Percentiles rank a stretch among this genome's conserved stretches.
Evolutionary conservation across 2,329 filamentous ascomycete genomes (phyloP).

Genomic region (Podosphaera leucotricha): DNA sequence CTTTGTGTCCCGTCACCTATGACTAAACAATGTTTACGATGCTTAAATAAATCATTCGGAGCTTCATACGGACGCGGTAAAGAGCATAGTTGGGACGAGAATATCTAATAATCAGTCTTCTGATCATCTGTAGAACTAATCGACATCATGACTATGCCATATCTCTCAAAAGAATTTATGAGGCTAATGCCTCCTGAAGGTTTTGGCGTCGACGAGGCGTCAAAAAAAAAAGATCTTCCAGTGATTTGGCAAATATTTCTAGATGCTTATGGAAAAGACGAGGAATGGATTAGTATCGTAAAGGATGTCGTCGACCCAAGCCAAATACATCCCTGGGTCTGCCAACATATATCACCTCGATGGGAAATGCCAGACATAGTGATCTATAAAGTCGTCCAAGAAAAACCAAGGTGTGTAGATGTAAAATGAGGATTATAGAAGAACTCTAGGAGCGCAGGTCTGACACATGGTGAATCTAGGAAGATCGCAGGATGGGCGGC

Average conservation of each 20-base stretch:
- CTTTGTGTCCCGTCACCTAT: no score
- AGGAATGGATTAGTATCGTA: constrained; percentile 4
- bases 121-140: no score
- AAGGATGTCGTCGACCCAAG: constrained; percentile 3
- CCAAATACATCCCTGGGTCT: constrained; percentile 7
- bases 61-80: no score
- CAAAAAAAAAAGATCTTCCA: constrained; percentile 4
- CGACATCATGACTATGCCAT: no score
- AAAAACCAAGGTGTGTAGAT: constrained; percentile 4
- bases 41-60: no score
- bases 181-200: neutral
- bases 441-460: no score
- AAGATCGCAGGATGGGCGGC: constrained; percentile 8
- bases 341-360: constrained; percentile 3
- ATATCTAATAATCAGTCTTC: no score
- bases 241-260: constrained; percentile 5
- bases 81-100: no score
- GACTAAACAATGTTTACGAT: no score
- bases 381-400: constrained; percentile 6
- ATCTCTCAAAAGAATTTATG: no score
- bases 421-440: neutral
- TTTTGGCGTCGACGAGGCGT: neutral
- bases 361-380: constrained; percentile 8
- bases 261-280: constrained; percentile 5
- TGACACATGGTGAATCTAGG: constrained; percentile 1